Base-by-base conservation (phyloP, 805 yeast genomes). In the Candida jianshihensis region DNA sequence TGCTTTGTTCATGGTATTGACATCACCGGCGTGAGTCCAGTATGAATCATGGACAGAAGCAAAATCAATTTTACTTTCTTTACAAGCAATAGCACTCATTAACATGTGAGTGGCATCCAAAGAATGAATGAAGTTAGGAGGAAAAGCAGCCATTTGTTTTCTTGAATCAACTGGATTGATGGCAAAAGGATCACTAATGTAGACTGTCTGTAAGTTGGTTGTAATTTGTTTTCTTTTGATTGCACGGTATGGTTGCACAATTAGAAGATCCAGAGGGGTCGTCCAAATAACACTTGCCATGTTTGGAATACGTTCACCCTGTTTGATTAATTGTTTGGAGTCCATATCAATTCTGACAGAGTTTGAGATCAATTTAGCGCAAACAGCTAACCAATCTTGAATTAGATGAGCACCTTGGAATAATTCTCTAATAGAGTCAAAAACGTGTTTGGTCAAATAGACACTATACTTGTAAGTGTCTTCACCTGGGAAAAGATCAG, bases 11-110 rank as follows among this genome's bases (percentile, higher is more conserved):
- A 90, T 80, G 4, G 53, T 54, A 41, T 78, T 80, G 29, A 90
- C 78, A 56, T 85, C 90, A 34, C 75, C 64, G 2, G 98, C 97
- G 56, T 92, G 97, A 0, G 97, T 88, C 98, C 98, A 90, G 58
- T 85, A 90, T 1, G 97, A 90, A 57, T 90, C 98, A 60, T 90
- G 98, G 18, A 90, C 98, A 1, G 97, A 78, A 0, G 97, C 96
- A 68, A 92, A 90, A 11, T 77, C 66, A 34, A 92, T 60, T 0
- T 74, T 76, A 2, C 56, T 54, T 29, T 78, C 70, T 5, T 81
- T 76, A 58, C 96, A 87, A 18, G 77, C 77, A 34, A 75, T 67
- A 0, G 97, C 95, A 8, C 96, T 82, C 66, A 89, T 63, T 35
- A 92, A 67, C 98, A 90, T 92, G 57, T 90, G 98, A 0, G 96